phyloP scores from a whole-genome alignment of 169 alveolate species.

The Babesia caballi region DNA sequence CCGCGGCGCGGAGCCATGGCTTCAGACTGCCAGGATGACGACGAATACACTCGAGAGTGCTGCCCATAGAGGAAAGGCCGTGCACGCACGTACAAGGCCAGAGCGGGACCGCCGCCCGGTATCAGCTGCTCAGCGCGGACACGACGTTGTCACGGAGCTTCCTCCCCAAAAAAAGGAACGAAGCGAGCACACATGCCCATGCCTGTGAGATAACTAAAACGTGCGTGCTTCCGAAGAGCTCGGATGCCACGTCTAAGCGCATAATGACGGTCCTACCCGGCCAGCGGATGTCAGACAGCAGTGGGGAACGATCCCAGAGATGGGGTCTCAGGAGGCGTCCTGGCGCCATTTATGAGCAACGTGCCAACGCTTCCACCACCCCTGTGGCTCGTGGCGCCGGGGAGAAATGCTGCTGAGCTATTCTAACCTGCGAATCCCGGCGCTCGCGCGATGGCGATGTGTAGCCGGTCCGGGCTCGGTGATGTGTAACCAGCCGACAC shows the following conservation, averaged over 20 bases:
- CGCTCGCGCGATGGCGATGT: too few species aligned
- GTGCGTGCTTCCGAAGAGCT: background rate
- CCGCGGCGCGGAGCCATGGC: conserved; percentile 74
- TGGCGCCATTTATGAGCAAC: background rate
- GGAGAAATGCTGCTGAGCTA: too few species aligned
- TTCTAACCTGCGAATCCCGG: too few species aligned
- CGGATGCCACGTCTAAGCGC: conserved; percentile 1
- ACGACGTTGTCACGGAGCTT: background rate
- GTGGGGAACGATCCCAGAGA: conserved; percentile 26
- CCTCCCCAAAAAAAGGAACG: background rate
- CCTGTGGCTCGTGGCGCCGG: background rate
- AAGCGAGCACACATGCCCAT: background rate
- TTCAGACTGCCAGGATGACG: background rate
- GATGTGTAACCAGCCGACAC: too few species aligned
- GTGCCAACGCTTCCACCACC: background rate
- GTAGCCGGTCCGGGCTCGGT: too few species aligned
- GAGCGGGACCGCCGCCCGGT: background rate
- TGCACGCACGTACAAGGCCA: background rate
- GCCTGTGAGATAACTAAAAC: background rate
- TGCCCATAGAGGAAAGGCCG: background rate
- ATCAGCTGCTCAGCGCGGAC: background rate
- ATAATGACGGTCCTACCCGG: background rate
- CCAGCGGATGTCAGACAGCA: background rate
- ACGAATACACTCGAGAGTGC: background rate
- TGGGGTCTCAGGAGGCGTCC: conserved; percentile 22